Base-by-base conservation (phyloP, 129 eudicot species). In the Saussurea involucrata region DNA sequence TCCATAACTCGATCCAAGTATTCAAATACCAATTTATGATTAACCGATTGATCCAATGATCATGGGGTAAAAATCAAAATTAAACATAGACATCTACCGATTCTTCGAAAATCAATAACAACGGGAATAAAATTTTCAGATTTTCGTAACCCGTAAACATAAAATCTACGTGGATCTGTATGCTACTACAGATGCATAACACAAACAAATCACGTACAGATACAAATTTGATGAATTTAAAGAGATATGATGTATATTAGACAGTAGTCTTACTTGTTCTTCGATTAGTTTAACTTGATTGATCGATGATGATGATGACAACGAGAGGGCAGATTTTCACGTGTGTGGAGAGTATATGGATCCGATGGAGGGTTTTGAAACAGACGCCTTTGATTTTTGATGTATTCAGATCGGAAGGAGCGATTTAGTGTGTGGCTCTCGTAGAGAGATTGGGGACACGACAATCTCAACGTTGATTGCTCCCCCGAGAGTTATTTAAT, bases 281-380 rank as follows among this genome's bases (percentile, higher is more conserved):
- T 68, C 4, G 71, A 34, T 18, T 18, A 73, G 74, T 73, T 53
- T 53, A 36, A 73, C 20, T 71, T 63, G 28, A 44, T 66, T 27
- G 70, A 66, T 66, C 18, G 70, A 55, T 17, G 20, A 40, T 33
- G 70, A 55, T 17, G 20, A 40, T 10, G 17, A 40, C 61, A n/a
- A 55, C 8, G 63, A 18, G 63, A 55, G 22, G 63, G 63, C 55
- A 44, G 55, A 44, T 55, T 55, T 40, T 55, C 22, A n/a, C 24
- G 21, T 55, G 24, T 55, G 21, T 55, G 63, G 63, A 5, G 63
- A 1, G 24, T 55, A 15, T 66, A 78, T 37, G 64, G 76, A 78
- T 78, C 82, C 66, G 70, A 73, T 73, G 64, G 78, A 73, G 74
- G 78, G 74, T 66, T 80, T 80, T 80, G 79, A 78, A 64, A 29